Conservation (phyloP, 805 yeast genomes). For the Candida cerambycidarum region DNA sequence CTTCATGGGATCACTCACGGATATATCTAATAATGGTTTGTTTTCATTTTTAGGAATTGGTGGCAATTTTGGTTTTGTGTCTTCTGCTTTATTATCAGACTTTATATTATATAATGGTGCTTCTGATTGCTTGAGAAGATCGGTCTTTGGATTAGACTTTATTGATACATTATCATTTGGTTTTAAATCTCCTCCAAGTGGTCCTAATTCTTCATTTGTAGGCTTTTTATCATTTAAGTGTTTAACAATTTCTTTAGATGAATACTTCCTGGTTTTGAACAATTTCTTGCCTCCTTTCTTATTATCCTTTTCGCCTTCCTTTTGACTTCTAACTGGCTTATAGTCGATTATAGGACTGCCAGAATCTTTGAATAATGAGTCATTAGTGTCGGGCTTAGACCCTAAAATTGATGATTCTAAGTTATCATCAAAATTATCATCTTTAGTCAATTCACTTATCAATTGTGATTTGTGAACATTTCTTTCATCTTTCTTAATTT, state of each 20-base stretch:
- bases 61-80: background rate
- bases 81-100: conserved; percentile 2
- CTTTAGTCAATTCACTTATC: conserved; percentile 44
- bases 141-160: conserved; percentile 25
- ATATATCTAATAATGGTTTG: conserved; percentile 50
- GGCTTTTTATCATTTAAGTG: conserved; percentile 24
- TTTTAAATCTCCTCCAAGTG: conserved; percentile 23
- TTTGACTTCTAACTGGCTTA: conserved; percentile 3
- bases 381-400: conserved; percentile 19
- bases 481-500: conserved; percentile 36
- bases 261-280: conserved; percentile 29
- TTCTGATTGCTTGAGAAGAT: conserved; percentile 45
- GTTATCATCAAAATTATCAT: conserved; percentile 24
- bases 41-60: conserved; percentile 12
- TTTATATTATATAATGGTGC: conserved; percentile 53
- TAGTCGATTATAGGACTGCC: conserved; percentile 13
- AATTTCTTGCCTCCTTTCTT: conserved; percentile 18
- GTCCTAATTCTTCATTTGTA: conserved; percentile 21
- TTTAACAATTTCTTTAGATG: conserved; percentile 29
- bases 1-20: conserved; percentile 87
- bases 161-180: conserved; percentile 20
- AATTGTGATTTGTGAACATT: conserved; percentile 31
- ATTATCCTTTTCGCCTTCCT: conserved; percentile 4
- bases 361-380: conserved; percentile 33
- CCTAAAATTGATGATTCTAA: conserved; percentile 39